Base-by-base conservation (phyloP, 352 stramenopile species). In the Globisporangium uncinulatum region DNA sequence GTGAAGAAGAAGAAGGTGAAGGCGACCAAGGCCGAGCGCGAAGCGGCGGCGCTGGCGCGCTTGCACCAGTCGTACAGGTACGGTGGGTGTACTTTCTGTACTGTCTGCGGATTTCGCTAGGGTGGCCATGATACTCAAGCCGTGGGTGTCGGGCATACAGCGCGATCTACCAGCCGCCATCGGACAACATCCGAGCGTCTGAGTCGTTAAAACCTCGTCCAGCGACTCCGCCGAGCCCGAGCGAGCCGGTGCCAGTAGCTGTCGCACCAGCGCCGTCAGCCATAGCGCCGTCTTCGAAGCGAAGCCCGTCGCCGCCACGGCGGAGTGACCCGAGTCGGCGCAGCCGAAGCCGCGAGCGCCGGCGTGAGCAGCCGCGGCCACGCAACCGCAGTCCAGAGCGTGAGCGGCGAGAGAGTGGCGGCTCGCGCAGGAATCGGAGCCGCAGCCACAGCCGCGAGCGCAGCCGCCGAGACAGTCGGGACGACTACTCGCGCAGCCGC, bases 1-100 rank as follows among this genome's bases (percentile, higher is more conserved):
- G 62, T 89, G 61, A 90, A 75, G 69, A 93, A 90, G 59, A 90
- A 89, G 71, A 85, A 71, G 62, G 74, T 74, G 15, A 90, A 83
- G 63, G 76, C 75, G 3, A 84, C 78, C 4, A 87, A 90, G 56
- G 74, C 82, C 9, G 82, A 94, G 54, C 76, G 82, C 7, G 84
- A 94, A 59, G 84, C 82, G 15, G 84, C 84, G n/a, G 84, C 84
- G 32, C 73, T 94, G 11, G 82, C 82, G 56, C 76, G 84, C 31
- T 52, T 94, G 44, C 79, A 90, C 57, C 79, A 92, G 39, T 88
- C 79, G 11, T 94, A 94, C 72, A 86, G 78, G 80, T 89, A 43
- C 10, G 50, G 9, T 29, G 24, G 24, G 24, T 29, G 2, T 29
- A 29, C 24, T 29, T 29, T 4, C 24, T 29, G 24, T 29, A 29